These are phyloP conservation scores for Allium fistulosum DNA, from an alignment of 106 monocot species.

Conservation along the genomic window DNA sequence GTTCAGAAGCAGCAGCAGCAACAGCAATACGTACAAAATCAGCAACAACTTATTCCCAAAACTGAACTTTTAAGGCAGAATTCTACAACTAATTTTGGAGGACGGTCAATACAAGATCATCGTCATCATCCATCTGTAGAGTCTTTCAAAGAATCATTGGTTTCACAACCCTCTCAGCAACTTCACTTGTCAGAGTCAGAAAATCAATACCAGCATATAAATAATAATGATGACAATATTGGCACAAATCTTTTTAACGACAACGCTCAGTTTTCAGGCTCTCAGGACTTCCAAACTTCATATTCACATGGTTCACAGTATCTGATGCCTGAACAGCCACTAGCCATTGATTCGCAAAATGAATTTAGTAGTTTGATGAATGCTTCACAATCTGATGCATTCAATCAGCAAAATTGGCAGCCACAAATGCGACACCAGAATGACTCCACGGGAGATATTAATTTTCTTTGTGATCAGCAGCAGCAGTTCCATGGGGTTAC, in stretches of 20 bases:
- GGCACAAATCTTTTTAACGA: constrained; percentile 22
- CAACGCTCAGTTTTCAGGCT: constrained; percentile 27
- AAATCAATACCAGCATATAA: constrained; percentile 29
- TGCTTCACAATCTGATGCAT: constrained; percentile 37
- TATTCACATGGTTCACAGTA: constrained; percentile 41
- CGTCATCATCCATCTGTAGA: constrained; percentile 9
- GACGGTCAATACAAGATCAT: constrained; percentile 37
- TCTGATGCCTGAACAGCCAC: constrained; percentile 21
- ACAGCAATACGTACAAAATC: constrained; percentile 28
- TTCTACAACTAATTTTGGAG: constrained; percentile 31
- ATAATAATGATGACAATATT: constrained; percentile 5
- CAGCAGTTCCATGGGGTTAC: constrained; percentile 52
- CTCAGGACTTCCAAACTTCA: constrained; percentile 38
- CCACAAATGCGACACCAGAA: constrained; percentile 21
- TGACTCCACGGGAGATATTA: no score
- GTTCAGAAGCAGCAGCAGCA: constrained; percentile 23
- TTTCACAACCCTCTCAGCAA: constrained; percentile 33
- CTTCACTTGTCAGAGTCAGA: constrained; percentile 43
- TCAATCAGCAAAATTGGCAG: constrained; percentile 39
- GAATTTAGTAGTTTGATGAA: constrained; percentile 31
- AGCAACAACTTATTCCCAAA: constrained; percentile 34
- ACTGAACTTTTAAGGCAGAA: constrained; percentile 29
- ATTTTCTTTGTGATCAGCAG: constrained; percentile 16
- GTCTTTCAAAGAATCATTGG: constrained; percentile 28
- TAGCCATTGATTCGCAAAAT: constrained; percentile 36